Percentiles rank a stretch among this genome's conserved stretches.
phyloP scores from a whole-genome alignment of 176 grass and related monocot genomes.

The Thalia dealbata region DNA sequence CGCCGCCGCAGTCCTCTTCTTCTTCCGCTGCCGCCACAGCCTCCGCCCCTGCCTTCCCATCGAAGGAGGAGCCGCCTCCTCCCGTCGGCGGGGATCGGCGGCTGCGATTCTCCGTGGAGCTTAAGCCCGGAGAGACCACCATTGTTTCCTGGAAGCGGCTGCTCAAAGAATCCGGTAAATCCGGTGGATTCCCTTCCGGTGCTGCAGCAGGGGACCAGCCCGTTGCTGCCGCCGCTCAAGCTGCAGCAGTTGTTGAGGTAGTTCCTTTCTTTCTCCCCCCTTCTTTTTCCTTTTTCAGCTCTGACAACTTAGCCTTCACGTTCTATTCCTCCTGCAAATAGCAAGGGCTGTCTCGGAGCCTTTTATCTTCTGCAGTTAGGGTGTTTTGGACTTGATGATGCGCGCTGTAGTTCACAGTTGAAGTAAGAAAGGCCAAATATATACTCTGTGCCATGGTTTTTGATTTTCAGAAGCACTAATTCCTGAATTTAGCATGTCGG shows the following conservation, averaged over 20 bases:
- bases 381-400: not conserved
- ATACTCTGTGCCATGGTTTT: not conserved
- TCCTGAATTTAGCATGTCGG: not conserved
- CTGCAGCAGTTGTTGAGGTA: slow-evolving; percentile 33
- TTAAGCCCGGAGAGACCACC: slow-evolving; percentile 77
- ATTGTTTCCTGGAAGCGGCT: slow-evolving; percentile 99
- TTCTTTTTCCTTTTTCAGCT: not conserved
- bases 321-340: slow-evolving; percentile 1
- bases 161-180: slow-evolving; percentile 51
- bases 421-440: not conserved
- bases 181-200: not conserved
- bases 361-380: not conserved
- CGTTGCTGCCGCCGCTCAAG: slow-evolving; percentile 5
- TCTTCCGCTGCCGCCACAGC: not conserved
- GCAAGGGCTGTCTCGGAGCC: not conserved
- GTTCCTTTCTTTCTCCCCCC: slow-evolving; percentile 21
- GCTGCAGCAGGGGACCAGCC: slow-evolving; percentile 23
- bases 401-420: not conserved
- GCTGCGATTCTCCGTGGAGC: slow-evolving; percentile 61
- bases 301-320: not conserved
- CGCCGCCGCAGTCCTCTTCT: not conserved
- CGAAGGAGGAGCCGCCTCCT: slow-evolving; percentile 4
- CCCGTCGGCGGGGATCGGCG: slow-evolving; percentile 25
- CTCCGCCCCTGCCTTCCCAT: too few relatives aligned
- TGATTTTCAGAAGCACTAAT: not conserved